phyloP scores from a whole-genome alignment of 176 grass and related monocot species.

The Oryza longistaminata region DNA sequence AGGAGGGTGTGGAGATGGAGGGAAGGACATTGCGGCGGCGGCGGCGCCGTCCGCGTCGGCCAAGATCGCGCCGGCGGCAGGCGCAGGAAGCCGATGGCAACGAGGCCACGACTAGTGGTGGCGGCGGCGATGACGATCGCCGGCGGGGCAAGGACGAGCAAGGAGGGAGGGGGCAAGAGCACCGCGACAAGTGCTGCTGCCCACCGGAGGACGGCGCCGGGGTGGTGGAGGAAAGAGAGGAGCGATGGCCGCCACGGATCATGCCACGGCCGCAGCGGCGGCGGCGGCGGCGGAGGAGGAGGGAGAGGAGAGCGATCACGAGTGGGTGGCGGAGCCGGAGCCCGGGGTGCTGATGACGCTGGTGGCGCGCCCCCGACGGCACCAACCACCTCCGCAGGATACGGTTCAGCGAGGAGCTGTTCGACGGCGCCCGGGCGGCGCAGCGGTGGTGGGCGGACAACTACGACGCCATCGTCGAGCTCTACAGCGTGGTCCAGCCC shows the following conservation, averaged over 20 bases:
- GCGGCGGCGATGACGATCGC: neutral
- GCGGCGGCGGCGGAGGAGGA: neutral
- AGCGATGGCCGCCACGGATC: neutral
- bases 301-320: conserved; percentile 29
- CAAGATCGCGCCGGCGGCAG: conserved; percentile 55
- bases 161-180: neutral
- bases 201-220: conserved; percentile 1
- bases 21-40: conserved; percentile 3
- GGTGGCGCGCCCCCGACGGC: conserved; percentile 61
- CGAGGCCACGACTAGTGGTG: neutral
- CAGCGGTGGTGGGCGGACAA: conserved; percentile 67
- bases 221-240: neutral
- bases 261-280: neutral
- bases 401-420: conserved; percentile 63
- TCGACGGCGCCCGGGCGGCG: conserved; percentile 55
- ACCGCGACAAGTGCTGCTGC: conserved; percentile 43
- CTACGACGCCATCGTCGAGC: conserved; percentile 62
- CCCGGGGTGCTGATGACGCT: conserved; percentile 75
- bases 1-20: conserved; percentile 22
- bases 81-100: conserved; percentile 6
- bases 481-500: conserved; percentile 65
- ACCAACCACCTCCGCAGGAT: conserved; percentile 69
- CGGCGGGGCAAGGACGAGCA: neutral
- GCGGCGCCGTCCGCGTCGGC: conserved; percentile 37
- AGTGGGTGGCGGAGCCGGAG: conserved; percentile 76